Conservation (phyloP, 2,329 filamentous ascomycete species). For the Aspergillus candidus region DNA sequence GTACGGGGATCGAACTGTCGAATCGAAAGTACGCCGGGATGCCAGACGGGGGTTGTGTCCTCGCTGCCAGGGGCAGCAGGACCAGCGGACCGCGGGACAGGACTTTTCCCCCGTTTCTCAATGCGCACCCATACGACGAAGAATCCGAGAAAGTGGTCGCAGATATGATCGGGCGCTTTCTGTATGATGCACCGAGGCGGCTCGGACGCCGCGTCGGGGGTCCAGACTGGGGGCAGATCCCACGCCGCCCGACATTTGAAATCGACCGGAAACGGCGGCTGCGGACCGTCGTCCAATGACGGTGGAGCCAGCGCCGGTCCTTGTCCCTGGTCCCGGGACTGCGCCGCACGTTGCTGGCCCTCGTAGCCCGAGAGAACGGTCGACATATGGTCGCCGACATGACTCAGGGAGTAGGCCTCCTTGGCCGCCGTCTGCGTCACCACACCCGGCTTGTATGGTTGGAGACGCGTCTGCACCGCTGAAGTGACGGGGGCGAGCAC, state of each 20-base stretch:
- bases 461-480: slow-evolving; percentile 21
- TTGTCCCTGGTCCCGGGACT: neutral
- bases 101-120: slow-evolving; percentile 1
- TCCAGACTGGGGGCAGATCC: slow-evolving; percentile 16
- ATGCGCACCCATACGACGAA: slow-evolving; percentile 60
- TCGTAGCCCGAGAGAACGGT: slow-evolving; percentile 12
- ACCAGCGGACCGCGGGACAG: no score
- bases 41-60: slow-evolving; percentile 45
- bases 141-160: slow-evolving; percentile 52
- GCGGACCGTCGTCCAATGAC: slow-evolving; percentile 25
- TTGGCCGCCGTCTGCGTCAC: slow-evolving; percentile 27
- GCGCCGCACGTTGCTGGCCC: slow-evolving; percentile 18
- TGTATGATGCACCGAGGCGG: slow-evolving; percentile 52
- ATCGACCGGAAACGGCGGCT: slow-evolving; percentile 26
- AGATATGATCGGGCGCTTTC: slow-evolving; percentile 48
- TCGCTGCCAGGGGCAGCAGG: slow-evolving; percentile 1
- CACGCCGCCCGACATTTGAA: slow-evolving; percentile 26
- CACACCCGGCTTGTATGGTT: slow-evolving; percentile 24
- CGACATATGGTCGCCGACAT: slow-evolving; percentile 14
- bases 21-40: slow-evolving; percentile 54
- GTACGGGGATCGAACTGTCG: slow-evolving; percentile 40
- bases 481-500: slow-evolving; percentile 19
- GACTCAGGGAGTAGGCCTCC: slow-evolving; percentile 28
- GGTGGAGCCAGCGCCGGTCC: neutral
- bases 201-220: slow-evolving; percentile 40